Evolutionary conservation across 2,329 filamentous ascomycete species (phyloP).

Genomic region (Colletotrichum liaoningense): DNA sequence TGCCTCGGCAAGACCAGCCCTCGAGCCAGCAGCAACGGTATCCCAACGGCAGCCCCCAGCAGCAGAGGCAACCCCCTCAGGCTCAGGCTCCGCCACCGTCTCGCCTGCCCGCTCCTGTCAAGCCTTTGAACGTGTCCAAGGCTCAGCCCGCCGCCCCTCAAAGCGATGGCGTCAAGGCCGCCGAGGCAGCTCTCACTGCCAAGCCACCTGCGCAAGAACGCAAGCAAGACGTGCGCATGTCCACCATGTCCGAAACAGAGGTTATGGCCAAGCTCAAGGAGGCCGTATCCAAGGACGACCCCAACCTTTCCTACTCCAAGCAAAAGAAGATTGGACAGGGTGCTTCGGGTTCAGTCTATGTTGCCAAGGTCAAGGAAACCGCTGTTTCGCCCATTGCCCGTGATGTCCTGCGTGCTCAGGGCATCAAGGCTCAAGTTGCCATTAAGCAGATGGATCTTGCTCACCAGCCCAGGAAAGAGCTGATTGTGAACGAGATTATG

Average conservation of each 20-base stretch:
- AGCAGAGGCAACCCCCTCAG: conserved; percentile 54
- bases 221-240: conserved; percentile 96
- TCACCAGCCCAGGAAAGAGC: conserved; percentile 95
- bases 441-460: conserved; percentile 99
- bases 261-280: conserved; percentile 97
- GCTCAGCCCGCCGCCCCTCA: conserved; percentile 59
- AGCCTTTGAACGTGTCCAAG: conserved; percentile 84
- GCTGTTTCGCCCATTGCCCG: conserved; percentile 85
- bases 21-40: conserved; percentile 58
- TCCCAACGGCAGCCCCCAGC: conserved; percentile 64
- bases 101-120: conserved; percentile 73
- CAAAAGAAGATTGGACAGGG: conserved; percentile 99
- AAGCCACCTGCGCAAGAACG: conserved; percentile 79
- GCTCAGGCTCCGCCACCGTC: conserved; percentile 47
- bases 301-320: conserved; percentile 95
- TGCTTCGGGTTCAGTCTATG: conserved; percentile 97
- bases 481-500: conserved; percentile 99
- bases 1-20: conserved; percentile 59
- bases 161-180: conserved; percentile 83
- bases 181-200: conserved; percentile 88
- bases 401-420: conserved; percentile 82
- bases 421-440: conserved; percentile 87
- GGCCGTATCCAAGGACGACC: conserved; percentile 95
- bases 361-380: conserved; percentile 92
- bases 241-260: conserved; percentile 95